Conservation (phyloP, 2,329 filamentous ascomycete species). For the Aaosphaeria arxii region DNA sequence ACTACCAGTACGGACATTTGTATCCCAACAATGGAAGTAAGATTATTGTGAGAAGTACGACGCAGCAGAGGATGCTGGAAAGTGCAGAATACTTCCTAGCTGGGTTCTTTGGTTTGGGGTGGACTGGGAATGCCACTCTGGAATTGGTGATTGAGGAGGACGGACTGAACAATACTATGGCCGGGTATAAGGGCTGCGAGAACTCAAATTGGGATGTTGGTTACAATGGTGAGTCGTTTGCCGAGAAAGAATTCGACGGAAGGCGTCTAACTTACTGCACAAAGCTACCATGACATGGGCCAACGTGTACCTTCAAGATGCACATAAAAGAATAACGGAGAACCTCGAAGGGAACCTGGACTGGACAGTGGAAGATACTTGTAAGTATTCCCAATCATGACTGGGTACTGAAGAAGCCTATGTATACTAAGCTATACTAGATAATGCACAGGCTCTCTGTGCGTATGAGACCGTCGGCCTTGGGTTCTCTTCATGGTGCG, state of each 20-base stretch:
- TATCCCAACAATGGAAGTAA: slow-evolving; percentile 68
- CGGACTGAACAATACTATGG: slow-evolving; percentile 68
- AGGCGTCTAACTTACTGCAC: slow-evolving; percentile 6
- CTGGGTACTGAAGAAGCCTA: slow-evolving; percentile 23
- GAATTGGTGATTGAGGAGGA: slow-evolving; percentile 66
- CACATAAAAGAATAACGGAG: slow-evolving; percentile 57
- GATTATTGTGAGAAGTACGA: slow-evolving; percentile 71
- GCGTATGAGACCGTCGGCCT: slow-evolving; percentile 76
- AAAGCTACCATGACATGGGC: slow-evolving; percentile 51
- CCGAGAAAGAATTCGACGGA: neutral
- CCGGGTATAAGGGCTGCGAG: slow-evolving; percentile 64
- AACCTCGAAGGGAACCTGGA: slow-evolving; percentile 43
- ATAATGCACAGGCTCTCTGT: slow-evolving; percentile 70
- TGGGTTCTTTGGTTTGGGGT: slow-evolving; percentile 74
- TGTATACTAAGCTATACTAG: slow-evolving; percentile 15
- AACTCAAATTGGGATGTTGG: slow-evolving; percentile 53
- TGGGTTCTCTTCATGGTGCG: slow-evolving; percentile 71
- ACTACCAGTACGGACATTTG: slow-evolving; percentile 68
- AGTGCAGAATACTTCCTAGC: slow-evolving; percentile 75
- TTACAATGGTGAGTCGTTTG: slow-evolving; percentile 41
- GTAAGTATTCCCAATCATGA: slow-evolving; percentile 8
- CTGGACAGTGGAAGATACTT: slow-evolving; percentile 34
- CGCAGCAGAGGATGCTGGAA: slow-evolving; percentile 74
- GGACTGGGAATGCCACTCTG: slow-evolving; percentile 69
- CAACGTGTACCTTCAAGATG: slow-evolving; percentile 62